Conservation (phyloP, 129 eudicot genomes). For the Mikania micrantha region DNA sequence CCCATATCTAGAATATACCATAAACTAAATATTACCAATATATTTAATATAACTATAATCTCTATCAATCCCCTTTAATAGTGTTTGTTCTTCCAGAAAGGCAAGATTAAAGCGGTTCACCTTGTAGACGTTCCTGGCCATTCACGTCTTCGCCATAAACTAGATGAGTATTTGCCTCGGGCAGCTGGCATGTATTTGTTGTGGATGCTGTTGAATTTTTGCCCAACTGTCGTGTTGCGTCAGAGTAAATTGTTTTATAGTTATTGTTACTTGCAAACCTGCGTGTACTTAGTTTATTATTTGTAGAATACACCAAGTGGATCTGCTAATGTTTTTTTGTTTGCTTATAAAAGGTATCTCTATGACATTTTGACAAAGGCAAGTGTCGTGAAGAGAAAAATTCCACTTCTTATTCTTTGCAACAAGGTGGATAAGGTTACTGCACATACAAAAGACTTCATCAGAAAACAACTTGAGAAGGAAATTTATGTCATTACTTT, state of each 20-base stretch:
- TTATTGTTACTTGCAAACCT: neutral
- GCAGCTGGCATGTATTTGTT: constrained; percentile 82
- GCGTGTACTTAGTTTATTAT: neutral
- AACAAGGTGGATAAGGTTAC: constrained; percentile 91
- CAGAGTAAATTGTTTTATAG: constrained; percentile 48
- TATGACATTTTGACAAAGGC: constrained; percentile 89
- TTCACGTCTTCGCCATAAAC: constrained; percentile 72
- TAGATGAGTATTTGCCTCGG: constrained; percentile 79
- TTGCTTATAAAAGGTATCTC: constrained; percentile 55
- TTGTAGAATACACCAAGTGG: neutral
- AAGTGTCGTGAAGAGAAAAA: constrained; percentile 69
- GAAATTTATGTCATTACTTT: constrained; percentile 51
- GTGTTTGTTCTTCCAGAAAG: constrained; percentile 43
- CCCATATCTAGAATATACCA: no score
- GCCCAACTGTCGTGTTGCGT: constrained; percentile 69
- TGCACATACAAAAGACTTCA: constrained; percentile 90
- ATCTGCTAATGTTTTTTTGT: constrained; percentile 11
- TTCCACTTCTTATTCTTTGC: constrained; percentile 82
- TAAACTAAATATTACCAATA: no score
- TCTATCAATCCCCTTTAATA: no score
- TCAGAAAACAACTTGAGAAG: constrained; percentile 88
- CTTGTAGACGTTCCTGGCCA: constrained; percentile 95
- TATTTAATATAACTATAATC: no score
- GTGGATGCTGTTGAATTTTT: constrained; percentile 92
- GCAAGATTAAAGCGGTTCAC: constrained; percentile 70